Evolutionary conservation across 2,329 filamentous ascomycete species (phyloP).

Genomic region (Helicocarpus griseus): DNA sequence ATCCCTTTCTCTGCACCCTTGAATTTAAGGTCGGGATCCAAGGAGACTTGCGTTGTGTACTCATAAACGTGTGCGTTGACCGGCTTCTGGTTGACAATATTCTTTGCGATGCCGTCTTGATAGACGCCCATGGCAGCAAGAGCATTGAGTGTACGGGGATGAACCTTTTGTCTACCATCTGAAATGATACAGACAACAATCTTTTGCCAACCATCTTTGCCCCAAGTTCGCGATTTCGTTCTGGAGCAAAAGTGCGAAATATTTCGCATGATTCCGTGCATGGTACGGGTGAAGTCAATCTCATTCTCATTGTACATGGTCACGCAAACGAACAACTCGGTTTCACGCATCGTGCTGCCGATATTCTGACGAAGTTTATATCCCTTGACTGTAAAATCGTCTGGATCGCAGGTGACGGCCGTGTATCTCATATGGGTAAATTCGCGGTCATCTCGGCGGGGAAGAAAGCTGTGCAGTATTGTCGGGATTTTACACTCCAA

Average conservation of each 20-base stretch:
- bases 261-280: constrained; percentile 98
- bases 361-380: constrained; percentile 92
- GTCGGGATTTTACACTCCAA: constrained; percentile 98
- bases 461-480: constrained; percentile 93
- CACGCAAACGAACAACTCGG: constrained; percentile 89
- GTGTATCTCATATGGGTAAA: constrained; percentile 99
- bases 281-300: constrained; percentile 89
- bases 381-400: constrained; percentile 78
- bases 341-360: constrained; percentile 72
- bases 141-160: constrained; percentile 85
- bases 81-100: constrained; percentile 89
- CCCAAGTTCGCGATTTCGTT: constrained; percentile 89
- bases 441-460: constrained; percentile 82
- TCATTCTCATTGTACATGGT: constrained; percentile 99
- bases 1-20: constrained; percentile 99
- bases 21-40: constrained; percentile 93
- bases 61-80: constrained; percentile 97
- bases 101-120: constrained; percentile 97
- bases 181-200: constrained; percentile 96
- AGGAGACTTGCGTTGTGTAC: constrained; percentile 94
- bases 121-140: constrained; percentile 96
- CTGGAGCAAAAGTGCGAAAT: constrained; percentile 93
- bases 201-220: constrained; percentile 96
- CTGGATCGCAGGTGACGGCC: constrained; percentile 93
- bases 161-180: constrained; percentile 86